Base-by-base conservation (phyloP, 2,329 filamentous ascomycete genomes). In the Orbilia blumenaviensis region DNA sequence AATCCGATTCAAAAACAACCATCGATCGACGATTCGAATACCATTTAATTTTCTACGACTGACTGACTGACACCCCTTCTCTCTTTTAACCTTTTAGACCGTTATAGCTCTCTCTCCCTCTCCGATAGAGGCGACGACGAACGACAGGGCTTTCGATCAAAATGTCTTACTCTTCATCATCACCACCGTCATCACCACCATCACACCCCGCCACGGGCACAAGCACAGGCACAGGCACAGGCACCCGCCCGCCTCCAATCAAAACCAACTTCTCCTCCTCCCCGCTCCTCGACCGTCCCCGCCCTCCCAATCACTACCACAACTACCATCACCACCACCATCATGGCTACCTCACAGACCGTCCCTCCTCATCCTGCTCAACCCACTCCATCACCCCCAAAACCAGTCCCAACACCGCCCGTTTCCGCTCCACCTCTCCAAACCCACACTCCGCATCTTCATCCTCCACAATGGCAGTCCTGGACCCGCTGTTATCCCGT, bases 401-500 rank as follows among this genome's bases (percentile, higher is more conserved):
- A 69, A 76, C 78, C 69, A 78, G 46, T 67, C 78, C 21, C 60
- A 73, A 16, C 52, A 75, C 4, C 60, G 62, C 12, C 77, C 79
- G n/a, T 76, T 77, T 16, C 74, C 62, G n/a, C 29, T 44, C 61
- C 8, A 71, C 73, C 18, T 63, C 67, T 0, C 66, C 67, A 34
- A 64, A 10, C 7, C 18, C 1, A 46, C 7, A 46, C 5, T 25
- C 42, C 68, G n/a, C 67, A 77, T 42, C 77, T 38, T n/a, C 77
- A 29, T 60, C 66, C 4, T 67, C 71, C 7, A 68, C 78, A 0
- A 61, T 62, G 29, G 54, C 77, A n/a, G n/a, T n/a, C 12, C 42
- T 21, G 9, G 80, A 81, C 50, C 79, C 79, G 4, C 56, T 81
- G 2, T 58, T 80, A 9, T 79, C 78, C 6, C 77, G 71, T 23